These are phyloP conservation scores for Leptographium galeiforme DNA, from an alignment of 2,329 filamentous ascomycete genomes.

Conservation along the genomic window DNA sequence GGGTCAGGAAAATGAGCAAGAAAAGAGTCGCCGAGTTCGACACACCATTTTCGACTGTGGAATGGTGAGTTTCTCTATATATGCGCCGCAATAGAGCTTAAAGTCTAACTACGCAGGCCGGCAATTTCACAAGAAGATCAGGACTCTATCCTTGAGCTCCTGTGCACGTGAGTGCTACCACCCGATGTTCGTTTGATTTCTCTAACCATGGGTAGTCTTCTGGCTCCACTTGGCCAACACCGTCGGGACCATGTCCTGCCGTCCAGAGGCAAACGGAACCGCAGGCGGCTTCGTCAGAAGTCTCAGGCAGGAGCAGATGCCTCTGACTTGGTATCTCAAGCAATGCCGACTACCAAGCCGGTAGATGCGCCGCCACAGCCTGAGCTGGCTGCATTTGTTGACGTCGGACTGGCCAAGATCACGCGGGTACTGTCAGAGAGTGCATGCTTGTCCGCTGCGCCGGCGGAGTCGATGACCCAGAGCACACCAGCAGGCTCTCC, in stretches of 20 bases:
- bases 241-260: slow-evolving; percentile 36
- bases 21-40: slow-evolving; percentile 52
- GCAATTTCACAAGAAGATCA: slow-evolving; percentile 43
- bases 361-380: slow-evolving; percentile 25
- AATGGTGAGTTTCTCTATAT: slow-evolving; percentile 37
- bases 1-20: slow-evolving; percentile 27
- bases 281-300: slow-evolving; percentile 30
- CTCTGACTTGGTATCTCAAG: too few relatives aligned
- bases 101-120: slow-evolving; percentile 35
- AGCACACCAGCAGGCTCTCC: background rate
- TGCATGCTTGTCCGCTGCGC: background rate
- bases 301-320: slow-evolving; percentile 10
- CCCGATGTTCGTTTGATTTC: background rate
- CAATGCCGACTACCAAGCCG: background rate
- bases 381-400: slow-evolving; percentile 41
- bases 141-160: slow-evolving; percentile 50
- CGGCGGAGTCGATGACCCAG: background rate
- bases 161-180: slow-evolving; percentile 42
- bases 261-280: slow-evolving; percentile 46
- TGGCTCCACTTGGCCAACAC: slow-evolving; percentile 50
- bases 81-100: background rate
- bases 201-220: slow-evolving; percentile 30
- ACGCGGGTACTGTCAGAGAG: slow-evolving; percentile 42
- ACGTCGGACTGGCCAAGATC: slow-evolving; percentile 52
- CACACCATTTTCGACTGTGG: slow-evolving; percentile 45